Evolutionary conservation across 164 flowering plant species (phyloP).

Genomic region (Annona cherimola): DNA sequence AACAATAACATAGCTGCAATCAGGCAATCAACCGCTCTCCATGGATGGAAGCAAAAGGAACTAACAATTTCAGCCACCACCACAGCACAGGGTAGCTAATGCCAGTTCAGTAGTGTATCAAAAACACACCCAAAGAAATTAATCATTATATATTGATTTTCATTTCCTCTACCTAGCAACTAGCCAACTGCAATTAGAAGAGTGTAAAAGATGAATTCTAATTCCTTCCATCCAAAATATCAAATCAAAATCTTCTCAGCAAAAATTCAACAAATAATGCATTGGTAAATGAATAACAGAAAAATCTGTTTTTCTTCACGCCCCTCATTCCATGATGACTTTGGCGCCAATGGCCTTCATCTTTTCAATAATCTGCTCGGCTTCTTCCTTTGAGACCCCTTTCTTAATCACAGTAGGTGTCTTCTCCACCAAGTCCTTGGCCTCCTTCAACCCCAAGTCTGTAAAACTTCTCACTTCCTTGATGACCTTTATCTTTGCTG

Average conservation of each 20-base stretch:
- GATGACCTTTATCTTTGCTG: slow-evolving; percentile 69
- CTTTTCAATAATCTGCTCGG: slow-evolving; percentile 63
- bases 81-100: too few species aligned
- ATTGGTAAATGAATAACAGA: not conserved
- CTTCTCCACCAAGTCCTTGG: slow-evolving; percentile 86
- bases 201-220: not conserved
- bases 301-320: slow-evolving; percentile 1
- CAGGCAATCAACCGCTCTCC: too few species aligned
- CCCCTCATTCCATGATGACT: slow-evolving; percentile 56
- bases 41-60: too few species aligned
- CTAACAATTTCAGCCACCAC: too few species aligned
- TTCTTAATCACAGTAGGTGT: slow-evolving; percentile 58
- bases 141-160: too few species aligned
- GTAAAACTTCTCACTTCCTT: slow-evolving; percentile 79
- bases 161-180: too few species aligned
- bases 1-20: too few species aligned
- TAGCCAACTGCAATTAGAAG: too few species aligned
- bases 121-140: too few species aligned
- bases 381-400: slow-evolving; percentile 85
- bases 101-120: too few species aligned
- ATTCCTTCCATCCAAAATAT: not conserved
- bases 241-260: not conserved
- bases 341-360: slow-evolving; percentile 80
- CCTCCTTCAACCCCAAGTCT: slow-evolving; percentile 81
- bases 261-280: not conserved